phyloP scores from a whole-genome alignment of 805 yeast genomes.

The Ogataea corticis region DNA sequence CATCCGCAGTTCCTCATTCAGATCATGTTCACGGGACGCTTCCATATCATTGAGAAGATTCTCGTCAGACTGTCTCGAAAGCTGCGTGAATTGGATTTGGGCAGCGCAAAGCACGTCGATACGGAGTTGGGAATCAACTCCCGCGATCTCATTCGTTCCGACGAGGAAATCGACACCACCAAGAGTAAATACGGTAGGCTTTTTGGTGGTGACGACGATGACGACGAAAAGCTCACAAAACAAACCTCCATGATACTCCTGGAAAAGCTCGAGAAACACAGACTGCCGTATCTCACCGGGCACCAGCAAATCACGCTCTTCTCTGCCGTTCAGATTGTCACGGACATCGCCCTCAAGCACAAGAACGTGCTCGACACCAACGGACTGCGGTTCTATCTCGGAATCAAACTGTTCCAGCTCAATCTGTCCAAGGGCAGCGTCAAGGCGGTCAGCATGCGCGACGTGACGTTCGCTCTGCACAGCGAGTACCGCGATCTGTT shows the following conservation, averaged over 20 bases:
- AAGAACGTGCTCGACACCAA: conserved; percentile 53
- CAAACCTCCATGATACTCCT: conserved; percentile 38
- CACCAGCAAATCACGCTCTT: conserved; percentile 88
- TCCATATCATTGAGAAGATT: conserved; percentile 54
- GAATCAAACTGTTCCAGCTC: conserved; percentile 63
- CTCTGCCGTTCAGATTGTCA: conserved; percentile 64
- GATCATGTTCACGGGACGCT: conserved; percentile 61
- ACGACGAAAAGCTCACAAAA: conserved; percentile 22
- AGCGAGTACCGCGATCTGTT: conserved; percentile 74
- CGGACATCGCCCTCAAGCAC: conserved; percentile 49
- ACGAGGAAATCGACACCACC: background rate
- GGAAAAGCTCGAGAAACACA: conserved; percentile 59
- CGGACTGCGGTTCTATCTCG: conserved; percentile 71
- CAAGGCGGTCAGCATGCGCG: conserved; percentile 66
- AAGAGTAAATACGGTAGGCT: conserved; percentile 24
- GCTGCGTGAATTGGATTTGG: conserved; percentile 55
- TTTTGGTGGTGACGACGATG: conserved; percentile 26
- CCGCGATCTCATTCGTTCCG: conserved; percentile 10
- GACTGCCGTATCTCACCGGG: conserved; percentile 80
- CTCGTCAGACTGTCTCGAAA: conserved; percentile 52
- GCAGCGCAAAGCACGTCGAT: conserved; percentile 22
- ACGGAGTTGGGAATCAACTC: conserved; percentile 26
- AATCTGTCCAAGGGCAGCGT: conserved; percentile 34
- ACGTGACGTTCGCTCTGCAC: conserved; percentile 84
- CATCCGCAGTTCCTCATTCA: conserved; percentile 90